phyloP scores from a whole-genome alignment of 768 basidiomycete genomes.

The Mycena filopes region DNA sequence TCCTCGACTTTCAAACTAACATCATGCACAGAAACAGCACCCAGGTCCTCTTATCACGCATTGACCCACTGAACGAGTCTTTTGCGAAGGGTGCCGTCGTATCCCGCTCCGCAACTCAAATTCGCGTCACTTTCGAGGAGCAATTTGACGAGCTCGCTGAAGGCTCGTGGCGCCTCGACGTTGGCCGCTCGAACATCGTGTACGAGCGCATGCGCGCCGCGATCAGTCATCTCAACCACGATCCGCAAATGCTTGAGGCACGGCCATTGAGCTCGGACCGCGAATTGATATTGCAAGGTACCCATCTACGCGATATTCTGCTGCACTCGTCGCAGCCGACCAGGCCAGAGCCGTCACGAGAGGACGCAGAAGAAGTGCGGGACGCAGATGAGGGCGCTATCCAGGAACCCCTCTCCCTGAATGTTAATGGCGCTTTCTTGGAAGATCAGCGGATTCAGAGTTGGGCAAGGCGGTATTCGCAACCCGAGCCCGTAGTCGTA shows the following conservation, averaged over 20 bases:
- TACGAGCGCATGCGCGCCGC: conserved; percentile 78
- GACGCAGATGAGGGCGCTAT: background rate
- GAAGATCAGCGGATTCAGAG: conserved; percentile 82
- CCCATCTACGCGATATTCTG: conserved; percentile 76
- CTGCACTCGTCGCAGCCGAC: conserved; percentile 63
- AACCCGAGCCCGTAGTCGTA: conserved; percentile 65
- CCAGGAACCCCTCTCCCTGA: conserved; percentile 14
- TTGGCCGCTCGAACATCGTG: conserved; percentile 73
- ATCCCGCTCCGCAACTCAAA: conserved; percentile 56
- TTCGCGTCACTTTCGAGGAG: conserved; percentile 69
- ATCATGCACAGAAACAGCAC: conserved; percentile 66
- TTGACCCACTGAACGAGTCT: conserved; percentile 68
- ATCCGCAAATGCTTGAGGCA: conserved; percentile 58
- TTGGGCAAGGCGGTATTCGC: conserved; percentile 81
- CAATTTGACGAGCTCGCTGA: conserved; percentile 51
- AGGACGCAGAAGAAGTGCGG: background rate
- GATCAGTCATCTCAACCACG: conserved; percentile 63
- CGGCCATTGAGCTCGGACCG: conserved; percentile 42
- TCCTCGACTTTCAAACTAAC: conserved; percentile 10
- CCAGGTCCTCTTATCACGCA: conserved; percentile 70
- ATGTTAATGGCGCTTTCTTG: conserved; percentile 63
- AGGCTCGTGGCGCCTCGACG: conserved; percentile 73
- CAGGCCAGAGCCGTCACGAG: conserved; percentile 3
- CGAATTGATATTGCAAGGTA: conserved; percentile 74
- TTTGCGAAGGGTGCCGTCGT: conserved; percentile 69